A percentile compares a stretch with the other conserved stretches of the same genome.
Evolutionary conservation across 1,139 yeast genomes (phyloP).

Genomic region (Pichia sp.): DNA sequence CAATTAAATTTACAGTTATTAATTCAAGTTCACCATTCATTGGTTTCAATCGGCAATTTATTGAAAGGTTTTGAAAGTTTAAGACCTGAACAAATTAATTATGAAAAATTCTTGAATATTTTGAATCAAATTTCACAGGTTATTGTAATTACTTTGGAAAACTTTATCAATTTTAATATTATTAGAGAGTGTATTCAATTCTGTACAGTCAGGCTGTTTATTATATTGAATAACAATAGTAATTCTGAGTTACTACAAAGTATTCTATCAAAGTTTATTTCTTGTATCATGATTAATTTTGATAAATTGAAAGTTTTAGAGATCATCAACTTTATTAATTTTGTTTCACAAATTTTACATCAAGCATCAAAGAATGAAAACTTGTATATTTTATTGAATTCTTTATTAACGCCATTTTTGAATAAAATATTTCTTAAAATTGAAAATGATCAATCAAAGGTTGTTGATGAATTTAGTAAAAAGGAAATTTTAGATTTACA

Average conservation of each 20-base stretch:
- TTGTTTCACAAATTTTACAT: conserved; percentile 84
- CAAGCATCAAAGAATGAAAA: conserved; percentile 49
- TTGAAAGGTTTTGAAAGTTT: conserved; percentile 69
- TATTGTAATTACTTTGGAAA: conserved; percentile 75
- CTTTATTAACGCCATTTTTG: conserved; percentile 66
- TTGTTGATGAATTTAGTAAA: conserved; percentile 42
- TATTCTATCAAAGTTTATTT: conserved; percentile 67
- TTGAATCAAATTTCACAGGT: conserved; percentile 52
- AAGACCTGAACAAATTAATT: conserved; percentile 19
- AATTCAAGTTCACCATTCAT: conserved; percentile 75
- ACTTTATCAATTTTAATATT: conserved; percentile 56
- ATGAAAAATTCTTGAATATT: conserved; percentile 25
- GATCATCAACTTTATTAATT: conserved; percentile 72
- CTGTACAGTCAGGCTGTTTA: conserved; percentile 80
- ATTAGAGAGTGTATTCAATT: conserved; percentile 84
- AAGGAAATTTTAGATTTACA: conserved; percentile 59
- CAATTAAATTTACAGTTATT: conserved; percentile 39
- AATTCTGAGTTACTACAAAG: conserved; percentile 35
- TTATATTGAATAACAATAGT: conserved; percentile 41
- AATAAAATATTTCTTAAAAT: conserved; percentile 54
- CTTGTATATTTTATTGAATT: conserved; percentile 66
- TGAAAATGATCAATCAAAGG: conserved; percentile 31
- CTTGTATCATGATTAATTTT: conserved; percentile 59
- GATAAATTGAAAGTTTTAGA: conserved; percentile 58
- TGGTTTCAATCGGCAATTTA: conserved; percentile 86